These are phyloP conservation scores for Zygoascus hellenicus DNA, from an alignment of 1,139 yeast species.

Conservation along the genomic window DNA sequence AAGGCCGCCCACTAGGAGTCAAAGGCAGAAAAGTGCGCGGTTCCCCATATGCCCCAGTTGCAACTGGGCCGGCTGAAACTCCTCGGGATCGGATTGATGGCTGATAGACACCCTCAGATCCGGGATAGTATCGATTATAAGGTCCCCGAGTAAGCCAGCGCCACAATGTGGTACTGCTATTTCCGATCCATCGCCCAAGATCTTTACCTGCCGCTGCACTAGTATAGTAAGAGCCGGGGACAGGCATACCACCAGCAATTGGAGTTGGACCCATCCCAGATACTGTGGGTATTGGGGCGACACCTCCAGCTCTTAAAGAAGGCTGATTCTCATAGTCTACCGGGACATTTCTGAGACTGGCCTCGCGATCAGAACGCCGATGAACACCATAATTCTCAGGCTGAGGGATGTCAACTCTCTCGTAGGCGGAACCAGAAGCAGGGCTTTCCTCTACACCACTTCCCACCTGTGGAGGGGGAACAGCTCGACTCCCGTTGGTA, in stretches of 20 bases:
- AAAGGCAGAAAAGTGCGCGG: too few relatives aligned
- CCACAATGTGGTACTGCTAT: not conserved
- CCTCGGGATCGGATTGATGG: not conserved
- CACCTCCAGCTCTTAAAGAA: not conserved
- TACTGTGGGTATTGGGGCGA: too few relatives aligned
- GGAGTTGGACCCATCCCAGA: not conserved
- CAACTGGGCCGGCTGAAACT: not conserved
- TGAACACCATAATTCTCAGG: constrained; percentile 9
- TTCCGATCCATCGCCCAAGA: not conserved
- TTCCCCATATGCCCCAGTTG: too few relatives aligned
- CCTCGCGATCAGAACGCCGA: constrained; percentile 2
- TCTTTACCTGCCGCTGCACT: not conserved
- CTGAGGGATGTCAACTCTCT: constrained; percentile 5
- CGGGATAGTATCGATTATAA: not conserved
- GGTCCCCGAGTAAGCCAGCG: not conserved
- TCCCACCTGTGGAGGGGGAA: not conserved
- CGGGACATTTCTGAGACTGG: constrained; percentile 8
- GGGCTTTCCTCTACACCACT: not conserved
- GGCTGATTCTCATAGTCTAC: not conserved
- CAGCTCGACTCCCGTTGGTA: not conserved
- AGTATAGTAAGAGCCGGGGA: not conserved
- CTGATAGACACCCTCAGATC: not conserved
- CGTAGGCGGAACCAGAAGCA: not conserved
- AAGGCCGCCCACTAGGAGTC: not conserved
- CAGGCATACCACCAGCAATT: not conserved